Percentiles rank a stretch among this genome's conserved stretches.
phyloP scores from a whole-genome alignment of 306 rosid genomes.

The Luffa aegyptiaca region DNA sequence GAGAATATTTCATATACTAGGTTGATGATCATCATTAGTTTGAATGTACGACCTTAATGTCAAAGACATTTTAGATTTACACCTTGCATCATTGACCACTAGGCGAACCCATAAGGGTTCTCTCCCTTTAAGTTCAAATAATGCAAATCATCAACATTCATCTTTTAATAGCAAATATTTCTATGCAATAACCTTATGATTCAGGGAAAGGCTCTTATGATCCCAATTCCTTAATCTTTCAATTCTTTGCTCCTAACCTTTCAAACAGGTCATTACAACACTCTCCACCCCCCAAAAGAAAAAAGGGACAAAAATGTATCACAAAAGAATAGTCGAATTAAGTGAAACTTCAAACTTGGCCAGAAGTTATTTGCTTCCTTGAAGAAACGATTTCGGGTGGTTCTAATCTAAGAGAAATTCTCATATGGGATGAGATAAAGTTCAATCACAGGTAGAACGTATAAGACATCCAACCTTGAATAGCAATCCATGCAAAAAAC shows the following conservation, averaged over 20 bases:
- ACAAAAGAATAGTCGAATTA: background rate
- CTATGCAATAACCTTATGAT: background rate
- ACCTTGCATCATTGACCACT: background rate
- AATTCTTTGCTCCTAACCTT: background rate
- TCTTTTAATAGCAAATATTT: background rate
- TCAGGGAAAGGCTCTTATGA: background rate
- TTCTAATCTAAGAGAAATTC: conserved; percentile 8
- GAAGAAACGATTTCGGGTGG: background rate
- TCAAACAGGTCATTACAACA: background rate
- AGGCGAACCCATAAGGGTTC: too few species aligned
- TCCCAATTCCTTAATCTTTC: background rate
- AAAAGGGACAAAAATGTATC: background rate
- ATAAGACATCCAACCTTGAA: conserved; percentile 3
- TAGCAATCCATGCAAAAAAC: background rate
- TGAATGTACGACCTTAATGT: background rate
- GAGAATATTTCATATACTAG: background rate
- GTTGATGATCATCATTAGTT: background rate
- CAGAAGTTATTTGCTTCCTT: background rate
- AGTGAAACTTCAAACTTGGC: background rate
- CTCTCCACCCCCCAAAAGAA: background rate
- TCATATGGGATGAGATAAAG: background rate
- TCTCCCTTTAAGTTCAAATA: background rate
- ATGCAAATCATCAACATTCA: background rate
- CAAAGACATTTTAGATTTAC: background rate
- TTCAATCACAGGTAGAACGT: conserved; percentile 11